phyloP scores from a whole-genome alignment of 768 basidiomycete species.

The Tricholoma flavovirens region DNA sequence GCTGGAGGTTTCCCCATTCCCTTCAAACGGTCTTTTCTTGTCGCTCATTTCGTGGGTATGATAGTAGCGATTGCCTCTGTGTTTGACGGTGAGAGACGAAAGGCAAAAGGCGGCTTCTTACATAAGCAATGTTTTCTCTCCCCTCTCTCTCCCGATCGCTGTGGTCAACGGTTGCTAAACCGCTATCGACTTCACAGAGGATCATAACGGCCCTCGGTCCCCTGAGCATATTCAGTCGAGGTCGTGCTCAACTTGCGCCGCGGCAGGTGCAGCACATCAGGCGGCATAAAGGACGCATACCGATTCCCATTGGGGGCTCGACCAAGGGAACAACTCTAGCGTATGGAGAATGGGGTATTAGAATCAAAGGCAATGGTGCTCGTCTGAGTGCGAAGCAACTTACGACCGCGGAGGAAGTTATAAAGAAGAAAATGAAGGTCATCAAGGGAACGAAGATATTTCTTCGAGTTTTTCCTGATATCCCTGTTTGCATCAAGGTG shows the following conservation, averaged over 20 bases:
- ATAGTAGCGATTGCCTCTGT: background rate
- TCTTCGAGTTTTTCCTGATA: conserved; percentile 90
- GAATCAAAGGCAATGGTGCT: conserved; percentile 78
- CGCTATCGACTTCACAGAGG: conserved; percentile 15
- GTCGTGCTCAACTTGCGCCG: conserved; percentile 72
- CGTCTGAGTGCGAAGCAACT: conserved; percentile 89
- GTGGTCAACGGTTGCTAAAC: conserved; percentile 14
- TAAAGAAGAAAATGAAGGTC: conserved; percentile 83
- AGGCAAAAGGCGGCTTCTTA: conserved; percentile 7
- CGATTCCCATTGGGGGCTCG: conserved; percentile 84
- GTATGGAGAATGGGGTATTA: conserved; percentile 87
- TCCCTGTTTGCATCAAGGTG: conserved; percentile 96
- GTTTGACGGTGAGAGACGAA: conserved; percentile 2
- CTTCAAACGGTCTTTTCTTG: conserved; percentile 58
- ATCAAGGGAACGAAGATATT: conserved; percentile 87
- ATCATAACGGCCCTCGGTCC: conserved; percentile 25
- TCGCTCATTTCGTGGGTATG: conserved; percentile 46
- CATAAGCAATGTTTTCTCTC: conserved; percentile 39
- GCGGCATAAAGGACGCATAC: conserved; percentile 85
- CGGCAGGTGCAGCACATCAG: conserved; percentile 78
- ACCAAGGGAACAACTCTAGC: conserved; percentile 90
- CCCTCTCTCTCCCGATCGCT: conserved; percentile 30
- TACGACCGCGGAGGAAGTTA: conserved; percentile 76
- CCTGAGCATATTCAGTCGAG: conserved; percentile 35
- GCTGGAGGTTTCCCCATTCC: conserved; percentile 39